A percentile compares a stretch with the other conserved stretches of the same genome.
These are phyloP conservation scores for Heliamphora pulchella DNA, from an alignment of 179 eudicot species.

Conservation along the genomic window DNA sequence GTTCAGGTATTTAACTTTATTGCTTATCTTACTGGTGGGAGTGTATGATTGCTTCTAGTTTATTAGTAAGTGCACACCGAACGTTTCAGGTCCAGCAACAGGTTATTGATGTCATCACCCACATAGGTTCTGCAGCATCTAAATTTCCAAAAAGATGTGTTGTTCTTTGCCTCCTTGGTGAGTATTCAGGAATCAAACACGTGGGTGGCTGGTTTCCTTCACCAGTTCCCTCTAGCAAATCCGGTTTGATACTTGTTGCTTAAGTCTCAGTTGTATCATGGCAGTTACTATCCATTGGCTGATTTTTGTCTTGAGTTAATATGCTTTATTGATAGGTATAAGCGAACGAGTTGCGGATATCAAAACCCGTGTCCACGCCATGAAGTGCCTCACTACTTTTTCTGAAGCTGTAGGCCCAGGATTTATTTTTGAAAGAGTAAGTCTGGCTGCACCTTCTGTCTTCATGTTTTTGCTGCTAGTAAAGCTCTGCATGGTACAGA, in stretches of 20 bases:
- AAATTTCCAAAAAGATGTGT: constrained; percentile 97
- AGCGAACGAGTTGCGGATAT: constrained; percentile 98
- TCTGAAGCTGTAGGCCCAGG: constrained; percentile 95
- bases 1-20: constrained; percentile 57
- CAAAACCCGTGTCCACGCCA: constrained; percentile 86
- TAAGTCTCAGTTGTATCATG: neutral
- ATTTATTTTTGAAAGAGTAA: constrained; percentile 88
- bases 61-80: neutral
- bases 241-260: neutral
- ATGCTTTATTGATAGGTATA: constrained; percentile 44
- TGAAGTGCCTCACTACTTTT: constrained; percentile 87
- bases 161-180: constrained; percentile 86
- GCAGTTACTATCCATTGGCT: neutral
- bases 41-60: neutral
- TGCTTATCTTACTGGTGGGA: neutral
- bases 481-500: neutral
- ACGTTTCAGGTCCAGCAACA: constrained; percentile 92
- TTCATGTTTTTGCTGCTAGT: neutral
- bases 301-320: neutral
- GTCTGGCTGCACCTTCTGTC: constrained; percentile 20
- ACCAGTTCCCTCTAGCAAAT: neutral
- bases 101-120: constrained; percentile 70
- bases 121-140: constrained; percentile 71
- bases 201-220: neutral
- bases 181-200: constrained; percentile 14